phyloP scores from a whole-genome alignment of 2,329 filamentous ascomycete species.

The Ophiostoma quercus region DNA sequence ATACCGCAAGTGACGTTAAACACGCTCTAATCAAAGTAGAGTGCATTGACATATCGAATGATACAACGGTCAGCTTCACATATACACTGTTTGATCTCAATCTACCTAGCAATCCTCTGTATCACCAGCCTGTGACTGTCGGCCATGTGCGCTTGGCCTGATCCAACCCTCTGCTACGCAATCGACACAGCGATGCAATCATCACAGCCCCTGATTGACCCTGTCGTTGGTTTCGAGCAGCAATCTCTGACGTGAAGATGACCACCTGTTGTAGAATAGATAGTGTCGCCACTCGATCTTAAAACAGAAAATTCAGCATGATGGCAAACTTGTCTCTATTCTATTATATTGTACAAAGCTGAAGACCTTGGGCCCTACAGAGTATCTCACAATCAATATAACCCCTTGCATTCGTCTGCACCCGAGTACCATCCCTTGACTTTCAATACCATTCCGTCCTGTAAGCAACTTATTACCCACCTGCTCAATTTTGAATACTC shows the following conservation, averaged over 20 bases:
- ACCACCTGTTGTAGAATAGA: neutral
- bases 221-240: constrained; percentile 20
- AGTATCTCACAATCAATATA: neutral
- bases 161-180: neutral
- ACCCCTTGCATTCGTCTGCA: neutral
- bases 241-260: constrained; percentile 18
- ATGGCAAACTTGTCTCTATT: neutral
- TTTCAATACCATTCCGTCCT: no score
- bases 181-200: neutral
- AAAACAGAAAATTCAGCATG: neutral
- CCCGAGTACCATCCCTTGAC: neutral
- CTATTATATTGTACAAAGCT: neutral
- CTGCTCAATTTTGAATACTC: no score
- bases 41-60: neutral
- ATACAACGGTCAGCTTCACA: neutral
- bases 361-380: neutral
- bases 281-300: neutral
- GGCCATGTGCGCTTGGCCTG: neutral
- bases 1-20: no score
- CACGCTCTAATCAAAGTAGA: neutral
- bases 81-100: neutral
- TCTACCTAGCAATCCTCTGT: neutral
- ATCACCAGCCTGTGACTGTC: neutral
- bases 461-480: no score
- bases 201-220: constrained; percentile 20